Evolutionary conservation across 2,329 filamentous ascomycete species (phyloP), one percentile per base, ranked within the genome.

Genomic region (Pyrenophora graminea): DNA sequence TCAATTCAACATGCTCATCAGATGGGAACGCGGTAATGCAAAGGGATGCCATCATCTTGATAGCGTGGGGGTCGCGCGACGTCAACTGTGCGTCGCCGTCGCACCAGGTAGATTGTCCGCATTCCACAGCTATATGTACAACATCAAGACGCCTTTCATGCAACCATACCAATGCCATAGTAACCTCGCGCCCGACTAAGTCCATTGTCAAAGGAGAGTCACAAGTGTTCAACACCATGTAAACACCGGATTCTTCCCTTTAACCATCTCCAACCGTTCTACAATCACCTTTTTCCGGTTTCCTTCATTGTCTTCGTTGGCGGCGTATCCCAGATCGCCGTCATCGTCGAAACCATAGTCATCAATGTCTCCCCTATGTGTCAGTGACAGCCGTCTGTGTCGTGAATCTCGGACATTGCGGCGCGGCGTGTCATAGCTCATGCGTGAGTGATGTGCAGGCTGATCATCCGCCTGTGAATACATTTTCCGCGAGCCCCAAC

Each of bases 231-330:
- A 97, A 79, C 94, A 99, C 90, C 94, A 99, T 38, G 90, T 96
- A 75, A 99, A 99, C 27, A 99, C 91, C 2, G 94, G 94, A 70
- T 96, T 95, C 71, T 88, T 89, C 69, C 87, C 90, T 81, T 97
- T 97, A 56, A 99, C 94, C 53, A 93, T 89, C 79, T 99, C 94
- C 51, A 99, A 77, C 57, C 94, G 82, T 79, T 99, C 94, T 40
- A 99, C 92, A 79, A 99, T 97, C 40, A 99, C 94, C 75, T 94
- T 96, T 64, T 92, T 84, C 71, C 89, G 86, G 66, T 91, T 90
- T 10, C 90, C 90, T 74, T 97, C 94, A 84, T 96, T 91, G 21
- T 91, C 94, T 71, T 93, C 90, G 0, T 94, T 94, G 1, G 92
- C 93, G 9, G 92, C 91, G 74, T 96, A 99, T 8, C 94, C 94